Evolutionary conservation across 495 filamentous ascomycete species (phyloP), one percentile per base, ranked within the genome.

Genomic region (Cercophora newfieldiana): DNA sequence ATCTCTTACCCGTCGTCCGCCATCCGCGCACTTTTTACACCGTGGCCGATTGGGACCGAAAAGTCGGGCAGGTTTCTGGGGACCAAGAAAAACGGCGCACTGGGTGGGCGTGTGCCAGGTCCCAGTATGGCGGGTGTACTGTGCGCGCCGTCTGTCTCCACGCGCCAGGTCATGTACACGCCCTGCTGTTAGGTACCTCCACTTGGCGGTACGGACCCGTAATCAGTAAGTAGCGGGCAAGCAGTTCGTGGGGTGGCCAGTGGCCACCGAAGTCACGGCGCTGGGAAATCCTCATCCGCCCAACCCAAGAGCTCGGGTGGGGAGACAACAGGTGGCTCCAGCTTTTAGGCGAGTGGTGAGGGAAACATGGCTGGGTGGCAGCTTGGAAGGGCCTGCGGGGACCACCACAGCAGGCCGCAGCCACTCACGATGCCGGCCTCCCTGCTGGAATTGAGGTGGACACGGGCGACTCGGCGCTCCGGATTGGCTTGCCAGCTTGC

Each of bases 391-490:
- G 37, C 37, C 19, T 6, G 31, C 30, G 24, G n/a, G 57, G 63
- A 66, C 66, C n/a, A 59, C 60, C 62, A 59, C 51, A 44, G 47
- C 51, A 26, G 55, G 47, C 44, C 25, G 47, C 25, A 44, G 59
- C 70, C 70, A 73, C 65, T 70, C 65, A 70, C 58, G 28, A 29
- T 61, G 55, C 54, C 65, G 66, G 59, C 71, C 67, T 63, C 67
- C 66, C 66, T 55, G 60, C 61, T 69, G 68, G 70, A 68, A 71
- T 19, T 50, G 22, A 26, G n/a, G 54, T 26, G 12, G 25, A 6
- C 16, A 33, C n/a, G n/a, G n/a, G 24, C 26, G 14, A 19, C n/a
- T 21, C 22, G 3, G 26, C 6, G 61, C 49, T 16, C 18, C 7
- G 29, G 61, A 63, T 63, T 63, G 49, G 61, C 18, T 50, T 33